Evolutionary conservation across 2,329 filamentous ascomycete species (phyloP), one percentile per base, ranked within the genome.

Genomic region (Gaeumannomyces sp.): DNA sequence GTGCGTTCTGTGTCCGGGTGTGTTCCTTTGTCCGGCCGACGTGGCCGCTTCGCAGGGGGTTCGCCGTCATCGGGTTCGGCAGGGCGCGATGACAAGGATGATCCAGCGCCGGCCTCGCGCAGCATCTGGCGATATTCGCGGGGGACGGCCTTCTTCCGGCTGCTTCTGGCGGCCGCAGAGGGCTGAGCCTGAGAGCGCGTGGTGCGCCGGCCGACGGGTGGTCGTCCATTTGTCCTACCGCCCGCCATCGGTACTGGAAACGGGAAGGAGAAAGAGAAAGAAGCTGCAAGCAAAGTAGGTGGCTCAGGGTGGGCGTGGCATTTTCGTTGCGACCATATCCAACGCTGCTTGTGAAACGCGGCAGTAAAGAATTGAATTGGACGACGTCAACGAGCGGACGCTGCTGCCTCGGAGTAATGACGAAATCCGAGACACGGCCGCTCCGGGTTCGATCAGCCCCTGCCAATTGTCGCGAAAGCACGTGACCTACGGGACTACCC

Each of bases 61-160:
- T 68, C 66, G 14, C 35, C 33, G 16, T 27, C 28, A 7, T 27
- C 16, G 19, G 25, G 13, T 7, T n/a, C 22, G 35, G 59, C 45
- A 10, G 22, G 45, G 6, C 22, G 22, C 2, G 45, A n/a, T 10
- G 45, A 57, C 13, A 14, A 16, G 27, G 64, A 53, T 16, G 65
- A 61, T 5, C 33, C 58, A 7, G 67, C 65, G 2, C 69, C 70
- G 0, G 66, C 69, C 27, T 71, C 70, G 0, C 59, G 63, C 27
- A 71, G 67, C 68, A 71, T 59, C 31, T 69, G 68, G 13, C 61
- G 68, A 27, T 67, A 69, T 4, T 67, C 66, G 3, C 53, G 62
- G 10, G 67, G 68, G 29, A 66, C 10, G 4, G 38, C 63, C 31
- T 14, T 58, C 31, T 31, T 35, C 16, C 61, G 22, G 53, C 38